phyloP scores from a whole-genome alignment of 768 basidiomycete species.

The Rhodotorula kratochvilovae region DNA sequence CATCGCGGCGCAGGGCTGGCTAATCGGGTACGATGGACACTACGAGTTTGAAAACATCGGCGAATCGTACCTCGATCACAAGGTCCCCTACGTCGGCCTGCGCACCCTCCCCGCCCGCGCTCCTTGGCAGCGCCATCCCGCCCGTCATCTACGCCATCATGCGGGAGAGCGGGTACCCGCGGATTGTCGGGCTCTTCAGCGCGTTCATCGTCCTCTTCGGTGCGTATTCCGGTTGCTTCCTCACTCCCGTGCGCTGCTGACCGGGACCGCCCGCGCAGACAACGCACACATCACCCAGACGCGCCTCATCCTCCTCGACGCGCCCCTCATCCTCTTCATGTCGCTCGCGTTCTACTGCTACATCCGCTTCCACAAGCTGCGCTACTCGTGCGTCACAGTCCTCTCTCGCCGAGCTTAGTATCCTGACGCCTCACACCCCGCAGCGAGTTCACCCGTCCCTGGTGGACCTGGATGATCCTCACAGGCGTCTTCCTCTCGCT shows the following conservation, averaged over 20 bases:
- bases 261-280: conserved; percentile 55
- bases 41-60: conserved; percentile 95
- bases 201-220: conserved; percentile 81
- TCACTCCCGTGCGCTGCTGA: not conserved
- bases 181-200: conserved; percentile 82
- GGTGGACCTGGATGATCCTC: conserved; percentile 90
- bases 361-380: conserved; percentile 86
- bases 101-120: conserved; percentile 84
- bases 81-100: conserved; percentile 92
- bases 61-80: conserved; percentile 76
- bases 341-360: conserved; percentile 87
- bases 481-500: conserved; percentile 93
- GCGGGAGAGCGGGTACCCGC: conserved; percentile 96
- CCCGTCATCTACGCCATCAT: conserved; percentile 92
- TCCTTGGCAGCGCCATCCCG: conserved; percentile 82
- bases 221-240: conserved; percentile 49
- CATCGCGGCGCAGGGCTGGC: conserved; percentile 90
- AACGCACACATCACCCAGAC: conserved; percentile 94
- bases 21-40: conserved; percentile 89
- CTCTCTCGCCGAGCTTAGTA: not conserved
- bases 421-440: not conserved
- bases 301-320: conserved; percentile 93
- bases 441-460: conserved; percentile 79
- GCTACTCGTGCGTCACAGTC: conserved; percentile 63
- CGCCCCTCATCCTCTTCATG: conserved; percentile 92